phyloP scores from a whole-genome alignment of 2,329 filamentous ascomycete species.

The Diplodia corticola region DNA sequence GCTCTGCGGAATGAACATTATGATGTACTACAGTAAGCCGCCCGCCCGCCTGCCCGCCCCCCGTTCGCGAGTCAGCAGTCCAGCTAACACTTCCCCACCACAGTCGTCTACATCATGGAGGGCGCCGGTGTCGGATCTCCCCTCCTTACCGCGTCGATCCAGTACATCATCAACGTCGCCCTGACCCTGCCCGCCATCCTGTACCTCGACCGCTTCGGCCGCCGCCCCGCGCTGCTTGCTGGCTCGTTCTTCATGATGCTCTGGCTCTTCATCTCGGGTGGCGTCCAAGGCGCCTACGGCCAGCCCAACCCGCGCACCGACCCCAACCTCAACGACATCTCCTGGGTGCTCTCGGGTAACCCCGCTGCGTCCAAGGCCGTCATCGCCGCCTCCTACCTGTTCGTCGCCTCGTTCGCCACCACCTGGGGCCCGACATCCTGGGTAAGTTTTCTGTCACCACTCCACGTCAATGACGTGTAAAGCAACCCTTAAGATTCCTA shows the following conservation, averaged over 20 bases:
- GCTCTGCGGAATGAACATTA: slow-evolving; percentile 58
- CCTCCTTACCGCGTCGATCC: slow-evolving; percentile 55
- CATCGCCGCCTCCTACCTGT: slow-evolving; percentile 62
- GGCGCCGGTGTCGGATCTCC: slow-evolving; percentile 49
- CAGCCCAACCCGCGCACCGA: slow-evolving; percentile 25
- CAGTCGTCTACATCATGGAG: slow-evolving; percentile 31
- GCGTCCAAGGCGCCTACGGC: slow-evolving; percentile 29
- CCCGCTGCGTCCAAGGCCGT: slow-evolving; percentile 57
- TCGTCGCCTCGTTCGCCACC: slow-evolving; percentile 61
- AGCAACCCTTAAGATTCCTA: background rate
- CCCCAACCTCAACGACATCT: slow-evolving; percentile 38
- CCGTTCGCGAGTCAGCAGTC: background rate
- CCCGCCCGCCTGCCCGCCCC: background rate
- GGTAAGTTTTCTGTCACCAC: slow-evolving; percentile 32
- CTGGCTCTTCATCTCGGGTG: slow-evolving; percentile 26
- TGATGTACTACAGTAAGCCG: slow-evolving; percentile 45
- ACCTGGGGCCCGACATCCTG: slow-evolving; percentile 54
- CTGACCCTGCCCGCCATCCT: slow-evolving; percentile 57
- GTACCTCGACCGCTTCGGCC: slow-evolving; percentile 56
- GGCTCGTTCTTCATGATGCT: slow-evolving; percentile 55
- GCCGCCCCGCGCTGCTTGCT: slow-evolving; percentile 52
- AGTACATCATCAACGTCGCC: slow-evolving; percentile 59
- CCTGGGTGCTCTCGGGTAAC: slow-evolving; percentile 52
- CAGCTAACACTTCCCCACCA: background rate
- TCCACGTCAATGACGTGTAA: background rate